phyloP scores from a whole-genome alignment of 495 filamentous ascomycete species.

The Annulohypoxylon moriforme region DNA sequence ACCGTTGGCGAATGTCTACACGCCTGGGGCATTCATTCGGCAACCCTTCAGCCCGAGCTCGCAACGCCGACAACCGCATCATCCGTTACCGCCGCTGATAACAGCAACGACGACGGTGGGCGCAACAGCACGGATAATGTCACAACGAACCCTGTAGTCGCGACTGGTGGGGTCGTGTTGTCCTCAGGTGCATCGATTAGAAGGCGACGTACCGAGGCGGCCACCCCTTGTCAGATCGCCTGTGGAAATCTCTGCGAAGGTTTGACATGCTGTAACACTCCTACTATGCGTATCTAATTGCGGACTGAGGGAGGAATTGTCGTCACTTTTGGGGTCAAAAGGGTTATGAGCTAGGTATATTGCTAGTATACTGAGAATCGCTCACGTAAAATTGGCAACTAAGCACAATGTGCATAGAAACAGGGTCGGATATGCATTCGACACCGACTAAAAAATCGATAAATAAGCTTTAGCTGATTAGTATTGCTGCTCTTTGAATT shows the following conservation, averaged over 20 bases:
- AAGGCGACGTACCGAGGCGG: constrained; percentile 39
- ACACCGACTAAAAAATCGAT: neutral
- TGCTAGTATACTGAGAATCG: neutral
- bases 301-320: neutral
- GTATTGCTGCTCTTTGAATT: neutral
- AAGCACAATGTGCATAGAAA: no score
- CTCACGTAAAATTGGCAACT: neutral
- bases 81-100: neutral
- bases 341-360: neutral
- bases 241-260: constrained; percentile 51
- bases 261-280: constrained; percentile 46
- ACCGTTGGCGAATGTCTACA: constrained; percentile 85
- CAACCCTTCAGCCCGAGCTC: constrained; percentile 88
- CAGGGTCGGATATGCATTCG: neutral
- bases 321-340: neutral
- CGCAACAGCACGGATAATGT: constrained; percentile 5
- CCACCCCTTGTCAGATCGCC: constrained; percentile 44
- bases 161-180: neutral
- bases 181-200: constrained; percentile 42
- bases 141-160: neutral
- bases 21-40: constrained; percentile 91
- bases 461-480: neutral
- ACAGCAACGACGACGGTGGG: neutral
- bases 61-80: constrained; percentile 12
- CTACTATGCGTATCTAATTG: constrained; percentile 34